These are phyloP conservation scores for Brassica balearica DNA, from an alignment of 441 rosid species.

Conservation along the genomic window DNA sequence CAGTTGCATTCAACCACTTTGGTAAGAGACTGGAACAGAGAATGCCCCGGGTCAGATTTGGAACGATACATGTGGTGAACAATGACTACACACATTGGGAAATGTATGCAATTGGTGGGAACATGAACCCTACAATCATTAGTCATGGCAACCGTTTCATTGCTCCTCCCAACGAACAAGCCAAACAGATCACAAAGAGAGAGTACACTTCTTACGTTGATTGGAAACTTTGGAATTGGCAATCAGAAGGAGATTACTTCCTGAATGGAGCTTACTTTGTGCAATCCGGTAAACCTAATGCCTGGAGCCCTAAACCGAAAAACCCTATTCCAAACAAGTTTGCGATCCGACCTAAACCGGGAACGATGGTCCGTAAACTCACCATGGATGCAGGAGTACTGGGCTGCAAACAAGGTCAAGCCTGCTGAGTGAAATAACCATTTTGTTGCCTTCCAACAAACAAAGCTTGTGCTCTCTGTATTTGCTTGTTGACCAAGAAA, in stretches of 20 bases:
- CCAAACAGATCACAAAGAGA: conserved; percentile 68
- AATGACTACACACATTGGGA: conserved; percentile 84
- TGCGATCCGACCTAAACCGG: conserved; percentile 50
- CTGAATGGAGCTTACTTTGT: conserved; percentile 61
- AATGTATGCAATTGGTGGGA: conserved; percentile 80
- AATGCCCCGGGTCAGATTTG: conserved; percentile 72
- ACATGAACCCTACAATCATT: conserved; percentile 66
- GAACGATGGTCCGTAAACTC: conserved; percentile 45
- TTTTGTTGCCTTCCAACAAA: conserved; percentile 26
- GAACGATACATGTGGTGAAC: conserved; percentile 77
- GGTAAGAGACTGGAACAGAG: conserved; percentile 65
- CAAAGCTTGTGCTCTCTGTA: conserved; percentile 20
- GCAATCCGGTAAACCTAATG: conserved; percentile 48
- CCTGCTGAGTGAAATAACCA: conserved; percentile 44
- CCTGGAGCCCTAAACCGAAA: conserved; percentile 19
- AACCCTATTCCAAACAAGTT: conserved; percentile 21
- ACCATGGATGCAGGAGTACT: conserved; percentile 59
- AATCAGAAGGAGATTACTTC: conserved; percentile 56
- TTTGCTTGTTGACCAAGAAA: conserved; percentile 22
- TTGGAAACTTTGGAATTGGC: conserved; percentile 63
- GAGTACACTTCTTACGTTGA: conserved; percentile 43
- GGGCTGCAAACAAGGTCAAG: conserved; percentile 44
- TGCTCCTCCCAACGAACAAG: conserved; percentile 56
- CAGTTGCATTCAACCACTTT: conserved; percentile 71
- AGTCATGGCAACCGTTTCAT: conserved; percentile 80